Evolutionary conservation across 352 stramenopile species (phyloP), one percentile per base, ranked within the genome.

Genomic region (Phytophthora agathidicida): DNA sequence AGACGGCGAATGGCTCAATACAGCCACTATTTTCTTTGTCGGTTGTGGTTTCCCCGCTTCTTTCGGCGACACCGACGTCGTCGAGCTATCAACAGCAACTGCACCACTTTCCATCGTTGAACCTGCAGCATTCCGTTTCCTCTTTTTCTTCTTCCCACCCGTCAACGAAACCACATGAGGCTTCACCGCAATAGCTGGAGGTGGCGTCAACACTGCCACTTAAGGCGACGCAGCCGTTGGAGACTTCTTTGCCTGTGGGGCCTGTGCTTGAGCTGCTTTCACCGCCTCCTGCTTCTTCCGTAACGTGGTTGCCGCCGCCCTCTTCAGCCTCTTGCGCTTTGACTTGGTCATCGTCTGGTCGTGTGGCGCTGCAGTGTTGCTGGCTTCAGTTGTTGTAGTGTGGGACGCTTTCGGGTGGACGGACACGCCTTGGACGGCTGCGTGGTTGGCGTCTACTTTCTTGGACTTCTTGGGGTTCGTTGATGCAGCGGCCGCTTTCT

Each of bases 131-230:
- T 41, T 41, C 11, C 23, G 26, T 33, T 60, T 60, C 26, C 51
- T 74, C 19, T 71, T 75, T n/a, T 59, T 74, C 60, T 67, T 73
- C n/a, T n/a, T n/a, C n/a, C 19, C 36, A 8, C 48, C 30, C 20
- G 46, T 63, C 9, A 73, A 22, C 36, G 60, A 60, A 47, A 73
- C 51, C 8, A 69, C 38, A 13, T 61, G 51, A 14, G 60, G 39
- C 48, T 63, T 68, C 1, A 19, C 31, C 0, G 35, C 5, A 31
- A 41, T 46, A 48, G 35, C 32, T 39, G 43, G 20, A 26, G 37
- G 23, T 38, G 41, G 22, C 16, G 58, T 37, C 53, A 65, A 23
- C 5, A 53, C 36, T 9, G 27, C 52, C 6, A 59, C 32, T 19
- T 61, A 58, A 2, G 41, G 23, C 6, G 47, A 43, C 5, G 23